phyloP scores from a whole-genome alignment of 2,329 filamentous ascomycete genomes.

The Coniochaeta hoffmannii region DNA sequence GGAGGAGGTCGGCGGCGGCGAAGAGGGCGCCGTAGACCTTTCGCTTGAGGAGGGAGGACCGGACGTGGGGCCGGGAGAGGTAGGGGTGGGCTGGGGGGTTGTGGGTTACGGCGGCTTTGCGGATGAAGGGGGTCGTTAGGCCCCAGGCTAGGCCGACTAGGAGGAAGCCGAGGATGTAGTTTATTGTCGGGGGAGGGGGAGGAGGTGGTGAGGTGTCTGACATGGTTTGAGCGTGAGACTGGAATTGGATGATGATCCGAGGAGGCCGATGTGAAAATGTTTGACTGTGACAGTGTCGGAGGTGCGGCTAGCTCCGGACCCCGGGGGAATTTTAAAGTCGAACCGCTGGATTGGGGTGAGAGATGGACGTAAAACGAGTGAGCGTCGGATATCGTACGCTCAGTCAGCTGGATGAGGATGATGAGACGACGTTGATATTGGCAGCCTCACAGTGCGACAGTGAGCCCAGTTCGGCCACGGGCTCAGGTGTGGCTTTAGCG shows the following conservation, averaged over 20 bases:
- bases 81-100: slow-evolving; percentile 52
- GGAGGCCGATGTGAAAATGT: not conserved
- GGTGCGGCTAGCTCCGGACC: too few relatives aligned
- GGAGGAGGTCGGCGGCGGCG: slow-evolving; percentile 68
- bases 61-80: slow-evolving; percentile 42
- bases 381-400: too few relatives aligned
- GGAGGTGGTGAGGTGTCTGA: slow-evolving; percentile 7
- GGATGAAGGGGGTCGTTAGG: slow-evolving; percentile 87
- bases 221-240: slow-evolving; percentile 3
- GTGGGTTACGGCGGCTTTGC: slow-evolving; percentile 72
- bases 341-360: too few relatives aligned
- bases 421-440: slow-evolving; percentile 1
- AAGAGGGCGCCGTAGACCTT: slow-evolving; percentile 62
- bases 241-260: not conserved
- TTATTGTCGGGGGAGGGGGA: slow-evolving; percentile 51
- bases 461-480: not conserved
- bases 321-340: too few relatives aligned
- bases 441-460: not conserved
- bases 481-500: slow-evolving; percentile 1
- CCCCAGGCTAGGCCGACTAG: slow-evolving; percentile 91
- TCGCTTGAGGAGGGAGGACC: slow-evolving; percentile 51
- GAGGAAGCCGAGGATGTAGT: slow-evolving; percentile 83
- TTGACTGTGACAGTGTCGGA: not conserved
- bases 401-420: not conserved
- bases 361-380: too few relatives aligned